Percentiles rank a stretch among this genome's conserved stretches.
phyloP scores from a whole-genome alignment of 1,139 yeast genomes.

The Candida pseudoviswanathii region DNA sequence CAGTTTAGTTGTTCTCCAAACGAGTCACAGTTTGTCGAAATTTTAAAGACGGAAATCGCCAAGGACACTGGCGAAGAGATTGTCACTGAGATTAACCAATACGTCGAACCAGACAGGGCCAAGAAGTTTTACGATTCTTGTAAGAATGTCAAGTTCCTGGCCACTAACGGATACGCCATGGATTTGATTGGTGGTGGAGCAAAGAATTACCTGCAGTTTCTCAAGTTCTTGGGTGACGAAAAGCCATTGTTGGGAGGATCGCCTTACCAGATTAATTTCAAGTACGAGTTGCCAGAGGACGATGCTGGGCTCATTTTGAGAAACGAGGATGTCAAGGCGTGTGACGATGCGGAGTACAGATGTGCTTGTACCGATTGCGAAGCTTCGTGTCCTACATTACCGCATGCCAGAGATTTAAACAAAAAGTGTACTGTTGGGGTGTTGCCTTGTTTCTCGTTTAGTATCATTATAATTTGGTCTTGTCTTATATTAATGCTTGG shows the following conservation, averaged over 20 bases:
- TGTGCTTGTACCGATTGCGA: conserved; percentile 95
- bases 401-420: conserved; percentile 37
- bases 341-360: conserved; percentile 65
- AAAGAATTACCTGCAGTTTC: conserved; percentile 63
- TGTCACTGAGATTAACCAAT: conserved; percentile 73
- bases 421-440: conserved; percentile 57
- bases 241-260: conserved; percentile 93
- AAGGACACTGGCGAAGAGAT: conserved; percentile 54
- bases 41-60: conserved; percentile 58
- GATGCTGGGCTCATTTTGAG: conserved; percentile 26
- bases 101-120: conserved; percentile 63
- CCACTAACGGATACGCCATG: conserved; percentile 96
- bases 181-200: conserved; percentile 98
- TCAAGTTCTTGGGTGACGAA: conserved; percentile 90
- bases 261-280: conserved; percentile 88
- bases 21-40: conserved; percentile 73
- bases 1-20: conserved; percentile 88
- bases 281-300: conserved; percentile 37
- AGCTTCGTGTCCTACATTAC: conserved; percentile 71
- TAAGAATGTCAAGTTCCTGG: conserved; percentile 85
- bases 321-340: conserved; percentile 44
- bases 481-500: conserved; percentile 37
- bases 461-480: conserved; percentile 55
- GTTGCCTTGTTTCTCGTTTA: conserved; percentile 74
- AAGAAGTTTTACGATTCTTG: conserved; percentile 76